Evolutionary conservation across 2,329 filamentous ascomycete genomes (phyloP).

Genomic region (Aplosporella prunicola): DNA sequence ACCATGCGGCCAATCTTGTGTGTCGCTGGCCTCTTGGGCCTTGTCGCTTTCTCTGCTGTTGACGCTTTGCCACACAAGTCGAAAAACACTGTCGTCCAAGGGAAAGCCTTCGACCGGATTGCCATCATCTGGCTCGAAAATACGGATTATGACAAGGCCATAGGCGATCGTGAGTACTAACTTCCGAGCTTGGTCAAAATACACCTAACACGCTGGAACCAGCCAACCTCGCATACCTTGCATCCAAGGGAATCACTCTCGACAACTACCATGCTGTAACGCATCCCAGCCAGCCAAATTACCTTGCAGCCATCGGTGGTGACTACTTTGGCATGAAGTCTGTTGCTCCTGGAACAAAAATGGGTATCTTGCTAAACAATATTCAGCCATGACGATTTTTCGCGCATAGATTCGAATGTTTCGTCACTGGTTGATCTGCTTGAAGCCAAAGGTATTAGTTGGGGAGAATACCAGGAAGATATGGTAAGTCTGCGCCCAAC

Average conservation of each 20-base stretch:
- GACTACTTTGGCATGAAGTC: slow-evolving; percentile 61
- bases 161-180: slow-evolving; percentile 47
- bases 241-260: slow-evolving; percentile 53
- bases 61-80: neutral
- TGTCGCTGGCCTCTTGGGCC: neutral
- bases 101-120: slow-evolving; percentile 63
- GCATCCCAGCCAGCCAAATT: slow-evolving; percentile 69
- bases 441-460: slow-evolving; percentile 33
- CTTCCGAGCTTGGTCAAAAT: too few relatives aligned
- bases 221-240: slow-evolving; percentile 48
- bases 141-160: slow-evolving; percentile 56
- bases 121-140: slow-evolving; percentile 72
- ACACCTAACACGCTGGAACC: slow-evolving; percentile 18
- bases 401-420: slow-evolving; percentile 48
- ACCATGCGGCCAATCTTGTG: slow-evolving; percentile 1
- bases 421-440: slow-evolving; percentile 33
- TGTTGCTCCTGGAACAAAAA: neutral
- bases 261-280: slow-evolving; percentile 49
- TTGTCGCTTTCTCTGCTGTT: neutral
- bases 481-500: too few relatives aligned
- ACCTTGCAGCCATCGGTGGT: slow-evolving; percentile 57
- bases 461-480: slow-evolving; percentile 65
- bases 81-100: slow-evolving; percentile 31
- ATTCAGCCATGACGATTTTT: slow-evolving; percentile 21
- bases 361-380: slow-evolving; percentile 33